Base-by-base conservation (phyloP, 495 filamentous ascomycete genomes). In the Lichenothelia convexa region DNA sequence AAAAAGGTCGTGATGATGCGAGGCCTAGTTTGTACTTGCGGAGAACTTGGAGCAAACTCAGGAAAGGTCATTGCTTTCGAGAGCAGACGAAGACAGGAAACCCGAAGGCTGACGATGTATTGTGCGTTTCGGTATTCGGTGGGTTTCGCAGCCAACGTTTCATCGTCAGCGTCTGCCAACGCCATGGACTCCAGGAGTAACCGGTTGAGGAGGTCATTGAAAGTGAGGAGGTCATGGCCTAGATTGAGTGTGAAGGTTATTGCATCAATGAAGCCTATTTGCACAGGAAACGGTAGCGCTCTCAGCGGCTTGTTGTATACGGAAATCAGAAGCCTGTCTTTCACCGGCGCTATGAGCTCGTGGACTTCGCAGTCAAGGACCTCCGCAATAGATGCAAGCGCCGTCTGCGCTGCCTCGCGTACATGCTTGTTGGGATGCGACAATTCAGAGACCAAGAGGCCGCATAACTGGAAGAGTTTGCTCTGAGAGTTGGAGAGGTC, bases 241-340 rank as follows among this genome's bases (percentile, higher is more conserved):
- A 95, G 62, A 18, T 75, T 71, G 56, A 99, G 66, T 54, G 83
- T 91, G 54, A 85, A 95, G 0, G 81, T 89, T 45, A 99, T 84
- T 4, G 86, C 91, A 54, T 95, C 89, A 45, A 99, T 92, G 51
- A 87, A 95, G 7, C 89, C 91, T 48, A 99, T 95, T 54, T 99
- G 91, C 2, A 75, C 80, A 3, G 78, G 64, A 49, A 94, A 94
- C 1, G 87, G 86, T 36, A 99, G 57, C 2, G 91, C 91, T 34
- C 91, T 69, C 18, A 99, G 55, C 19, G 91, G 91, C 57, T 99
- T 99, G 47, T 77, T 78, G 61, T 84, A 99, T 35, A 99, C 93
- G 0, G 84, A 78, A 41, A 68, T 65, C 8, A 95, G 64, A 15
- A 94, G 59, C 30, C 80, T 71, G 35, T 94, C 87, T 48, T 86